phyloP scores from a whole-genome alignment of 257 asterid genomes.

The Gentiana straminea region DNA sequence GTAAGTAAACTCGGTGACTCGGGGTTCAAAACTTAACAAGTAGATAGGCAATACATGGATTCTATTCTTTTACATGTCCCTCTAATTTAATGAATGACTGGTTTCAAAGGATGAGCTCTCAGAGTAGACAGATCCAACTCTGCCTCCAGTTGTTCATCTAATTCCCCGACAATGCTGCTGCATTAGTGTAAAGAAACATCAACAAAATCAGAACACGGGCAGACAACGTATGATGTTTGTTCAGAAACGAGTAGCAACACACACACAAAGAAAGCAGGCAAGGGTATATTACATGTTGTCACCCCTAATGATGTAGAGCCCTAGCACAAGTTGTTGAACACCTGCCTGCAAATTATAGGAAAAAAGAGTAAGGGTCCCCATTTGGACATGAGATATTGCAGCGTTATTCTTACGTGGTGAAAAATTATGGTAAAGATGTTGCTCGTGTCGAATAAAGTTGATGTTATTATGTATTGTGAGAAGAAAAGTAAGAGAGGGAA shows the following conservation, averaged over 20 bases:
- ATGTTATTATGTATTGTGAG: too few relatives aligned
- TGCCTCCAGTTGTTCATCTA: constrained; percentile 91
- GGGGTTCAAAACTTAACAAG: neutral
- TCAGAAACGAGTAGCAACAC: neutral
- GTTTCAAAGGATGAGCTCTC: constrained; percentile 93
- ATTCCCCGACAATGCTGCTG: constrained; percentile 82
- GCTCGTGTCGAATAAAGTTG: too few relatives aligned
- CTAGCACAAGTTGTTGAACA: constrained; percentile 93
- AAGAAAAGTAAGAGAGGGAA: too few relatives aligned
- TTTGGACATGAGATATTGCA: too few relatives aligned
- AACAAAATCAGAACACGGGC: neutral
- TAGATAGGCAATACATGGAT: constrained; percentile 7
- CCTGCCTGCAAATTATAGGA: constrained; percentile 58
- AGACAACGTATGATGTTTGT: neutral
- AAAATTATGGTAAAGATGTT: too few relatives aligned
- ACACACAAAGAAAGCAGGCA: neutral
- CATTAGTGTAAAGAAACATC: constrained; percentile 5
- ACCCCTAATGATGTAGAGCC: constrained; percentile 95
- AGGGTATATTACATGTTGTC: constrained; percentile 66
- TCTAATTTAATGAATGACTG: constrained; percentile 60
- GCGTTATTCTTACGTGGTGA: too few relatives aligned
- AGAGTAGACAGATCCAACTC: constrained; percentile 78
- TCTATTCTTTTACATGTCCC: constrained; percentile 12
- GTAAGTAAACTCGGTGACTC: too few relatives aligned
- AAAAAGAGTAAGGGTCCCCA: too few relatives aligned